Evolutionary conservation across 371 early-diverging fungal genomes (phyloP), one percentile per base, ranked within the genome.

Genomic region (Batrachochytrium dendrobatidis): DNA sequence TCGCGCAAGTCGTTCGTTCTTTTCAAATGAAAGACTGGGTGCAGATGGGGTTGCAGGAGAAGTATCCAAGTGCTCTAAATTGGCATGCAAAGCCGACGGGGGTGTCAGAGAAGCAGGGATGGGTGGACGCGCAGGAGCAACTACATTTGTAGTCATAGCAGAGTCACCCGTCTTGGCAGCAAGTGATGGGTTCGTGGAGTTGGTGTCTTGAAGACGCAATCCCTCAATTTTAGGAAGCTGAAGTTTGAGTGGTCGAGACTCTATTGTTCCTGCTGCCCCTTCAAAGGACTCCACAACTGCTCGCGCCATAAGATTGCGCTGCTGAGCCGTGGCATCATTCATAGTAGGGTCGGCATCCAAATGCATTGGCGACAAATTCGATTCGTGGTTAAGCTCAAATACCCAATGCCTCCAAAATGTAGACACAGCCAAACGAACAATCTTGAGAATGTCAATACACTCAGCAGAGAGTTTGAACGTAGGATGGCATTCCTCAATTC

Each of bases 401-500:
- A 75, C 70, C 87, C 88, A 88, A 22, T 74, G 67, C 12, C 59
- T 64, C 90, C 90, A 91, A 64, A 86, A 88, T 22, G 62, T 65
- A 20, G 72, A 68, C 44, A 87, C 71, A 15, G 88, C 90, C 35
- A 79, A 80, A 2, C 79, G 76, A 72, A 87, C 80, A 35, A 89
- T 77, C 30, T 68, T 50, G 28, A 78, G 69, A 26, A 90, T 57
- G 59, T 87, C 83, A 29, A 88, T 73, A 15, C 71, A 61, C n/a
- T 68, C 74, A 1, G 78, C 73, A 33, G 66, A 66, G 26, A 86
- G 70, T 8, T 68, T 67, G 59, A 84, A 68, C 2, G 83, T 81
- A 0, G 86, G 85, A 39, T 86, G 79, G 4, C 82, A 65, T 30
- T 87, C 85, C 44, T 81, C 77, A 34, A 85, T 72, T 39, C 81